Conservation (phyloP, 2,329 filamentous ascomycete genomes). For the Diplodia seriata region DNA sequence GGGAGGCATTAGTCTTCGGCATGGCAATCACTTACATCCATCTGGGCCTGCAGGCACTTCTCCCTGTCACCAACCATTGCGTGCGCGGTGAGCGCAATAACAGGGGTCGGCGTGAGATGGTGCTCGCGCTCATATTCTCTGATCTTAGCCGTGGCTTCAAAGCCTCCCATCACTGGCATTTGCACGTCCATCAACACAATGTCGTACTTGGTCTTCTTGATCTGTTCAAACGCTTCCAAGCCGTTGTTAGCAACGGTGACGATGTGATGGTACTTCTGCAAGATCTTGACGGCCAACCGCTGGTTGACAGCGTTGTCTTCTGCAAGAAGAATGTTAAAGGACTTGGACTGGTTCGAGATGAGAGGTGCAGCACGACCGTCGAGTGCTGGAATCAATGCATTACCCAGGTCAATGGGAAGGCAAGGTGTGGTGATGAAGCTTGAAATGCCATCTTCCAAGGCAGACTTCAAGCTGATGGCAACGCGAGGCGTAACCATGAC, state of each 20-base stretch:
- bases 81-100: constrained; percentile 95
- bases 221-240: constrained; percentile 87
- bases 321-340: constrained; percentile 91
- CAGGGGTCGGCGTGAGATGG: constrained; percentile 82
- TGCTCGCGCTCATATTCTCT: constrained; percentile 89
- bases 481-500: constrained; percentile 89
- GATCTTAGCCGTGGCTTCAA: constrained; percentile 96
- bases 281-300: constrained; percentile 91
- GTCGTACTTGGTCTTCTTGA: constrained; percentile 91
- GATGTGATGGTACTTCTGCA: constrained; percentile 94
- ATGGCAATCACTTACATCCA: constrained; percentile 67
- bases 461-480: constrained; percentile 90
- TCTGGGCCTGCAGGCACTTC: constrained; percentile 97
- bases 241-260: constrained; percentile 96
- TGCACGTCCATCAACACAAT: constrained; percentile 99
- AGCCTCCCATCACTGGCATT: constrained; percentile 98
- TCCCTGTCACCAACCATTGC: constrained; percentile 98
- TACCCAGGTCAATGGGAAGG: constrained; percentile 89
- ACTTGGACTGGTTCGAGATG: constrained; percentile 90
- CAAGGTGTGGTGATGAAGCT: constrained; percentile 99
- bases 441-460: constrained; percentile 93
- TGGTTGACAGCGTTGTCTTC: constrained; percentile 99
- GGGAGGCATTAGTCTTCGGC: neutral
- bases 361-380: constrained; percentile 92
- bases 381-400: constrained; percentile 93